phyloP scores from a whole-genome alignment of 2,329 filamentous ascomycete genomes.

The Sclerotinia minor region DNA sequence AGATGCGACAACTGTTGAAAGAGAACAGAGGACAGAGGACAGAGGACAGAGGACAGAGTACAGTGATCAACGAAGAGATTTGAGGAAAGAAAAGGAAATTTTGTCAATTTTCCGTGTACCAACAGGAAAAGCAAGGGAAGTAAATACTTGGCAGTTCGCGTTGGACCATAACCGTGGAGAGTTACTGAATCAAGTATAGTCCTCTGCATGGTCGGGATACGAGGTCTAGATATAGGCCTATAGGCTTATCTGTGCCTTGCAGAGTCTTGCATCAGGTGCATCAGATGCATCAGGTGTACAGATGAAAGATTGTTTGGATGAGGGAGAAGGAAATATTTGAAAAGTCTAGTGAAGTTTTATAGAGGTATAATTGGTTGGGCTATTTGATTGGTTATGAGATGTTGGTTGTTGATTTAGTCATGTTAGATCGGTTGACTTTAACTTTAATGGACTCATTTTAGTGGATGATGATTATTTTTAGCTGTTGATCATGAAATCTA shows the following conservation, averaged over 20 bases:
- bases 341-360: too few species aligned
- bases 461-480: conserved; percentile 2
- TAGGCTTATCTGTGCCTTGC: not conserved
- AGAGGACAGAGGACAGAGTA: not conserved
- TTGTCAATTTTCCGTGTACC: not conserved
- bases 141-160: conserved; percentile 10
- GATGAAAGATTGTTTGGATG: not conserved
- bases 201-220: conserved; percentile 3
- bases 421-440: not conserved
- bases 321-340: not conserved
- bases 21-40: not conserved
- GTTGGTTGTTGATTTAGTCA: conserved; percentile 8
- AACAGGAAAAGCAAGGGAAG: conserved; percentile 11
- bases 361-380: too few species aligned
- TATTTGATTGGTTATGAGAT: not conserved
- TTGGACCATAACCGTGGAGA: not conserved
- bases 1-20: not conserved
- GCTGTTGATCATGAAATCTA: not conserved
- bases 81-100: not conserved
- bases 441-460: not conserved
- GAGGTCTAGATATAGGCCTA: not conserved
- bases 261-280: conserved; percentile 11
- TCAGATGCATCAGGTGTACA: not conserved
- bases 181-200: conserved; percentile 1
- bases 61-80: too few species aligned